Evolutionary conservation across 2,329 filamentous ascomycete genomes (phyloP).

Genomic region (Pseudocercospora vitis): DNA sequence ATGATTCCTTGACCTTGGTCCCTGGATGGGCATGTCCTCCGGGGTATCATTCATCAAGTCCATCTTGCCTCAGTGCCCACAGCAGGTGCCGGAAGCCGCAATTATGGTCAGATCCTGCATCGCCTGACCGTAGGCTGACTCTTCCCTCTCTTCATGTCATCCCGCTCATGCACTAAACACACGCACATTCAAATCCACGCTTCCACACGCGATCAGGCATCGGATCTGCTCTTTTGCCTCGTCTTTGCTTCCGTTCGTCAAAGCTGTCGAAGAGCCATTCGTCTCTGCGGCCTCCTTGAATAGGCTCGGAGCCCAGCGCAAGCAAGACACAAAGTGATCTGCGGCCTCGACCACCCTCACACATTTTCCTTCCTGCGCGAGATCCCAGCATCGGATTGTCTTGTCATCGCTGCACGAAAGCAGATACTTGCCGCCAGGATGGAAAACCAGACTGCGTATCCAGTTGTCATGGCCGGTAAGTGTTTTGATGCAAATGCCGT

Average conservation of each 20-base stretch:
- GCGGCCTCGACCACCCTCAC: constrained; percentile 77
- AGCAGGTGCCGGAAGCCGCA: no score
- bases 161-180: constrained; percentile 64
- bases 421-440: constrained; percentile 88
- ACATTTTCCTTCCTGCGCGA: constrained; percentile 84
- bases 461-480: constrained; percentile 91
- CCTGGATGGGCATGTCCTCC: no score
- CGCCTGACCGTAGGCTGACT: background rate
- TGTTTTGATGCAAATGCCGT: constrained; percentile 81
- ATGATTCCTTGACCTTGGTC: no score
- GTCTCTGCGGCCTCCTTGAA: constrained; percentile 56
- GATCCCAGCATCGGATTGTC: constrained; percentile 89
- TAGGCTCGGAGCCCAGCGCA: constrained; percentile 81
- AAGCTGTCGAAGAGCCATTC: constrained; percentile 39
- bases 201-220: constrained; percentile 83
- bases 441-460: constrained; percentile 82
- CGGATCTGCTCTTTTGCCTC: constrained; percentile 60
- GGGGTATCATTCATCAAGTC: no score
- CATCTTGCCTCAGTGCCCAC: no score
- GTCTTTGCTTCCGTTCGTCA: constrained; percentile 43
- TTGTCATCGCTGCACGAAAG: constrained; percentile 87
- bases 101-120: no score
- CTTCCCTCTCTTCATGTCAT: background rate
- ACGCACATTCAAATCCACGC: constrained; percentile 76
- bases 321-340: constrained; percentile 78